Base-by-base conservation (phyloP, 306 rosid species). In the Lithocarpus polystachyus region DNA sequence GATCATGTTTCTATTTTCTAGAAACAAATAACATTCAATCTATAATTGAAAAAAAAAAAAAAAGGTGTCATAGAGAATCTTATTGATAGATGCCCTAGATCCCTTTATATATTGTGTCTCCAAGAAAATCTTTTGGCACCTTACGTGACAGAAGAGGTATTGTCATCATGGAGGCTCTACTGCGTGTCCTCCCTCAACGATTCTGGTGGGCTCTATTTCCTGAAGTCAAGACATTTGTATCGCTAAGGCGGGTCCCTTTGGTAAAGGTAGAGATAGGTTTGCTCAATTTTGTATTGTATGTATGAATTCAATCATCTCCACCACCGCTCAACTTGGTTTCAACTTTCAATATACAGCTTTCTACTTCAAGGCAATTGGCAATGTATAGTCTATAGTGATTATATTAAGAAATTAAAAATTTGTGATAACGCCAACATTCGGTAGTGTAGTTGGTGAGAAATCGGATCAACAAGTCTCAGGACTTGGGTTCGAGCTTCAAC, bases 141-240 rank as follows among this genome's bases (percentile, higher is more conserved):
- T 74, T 68, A 67, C 5, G 26, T 29, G 80, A 81, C 71, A 79
- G 80, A 73, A 73, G 62, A 20, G 57, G 26, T 71, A 75, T 56
- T 72, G 86, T 79, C 84, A 74, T 79, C 84, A 74, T 76, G 88
- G 76, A 74, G 71, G 76, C 77, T 79, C 75, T 72, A 76, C 67
- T 51, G 45, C 45, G 11, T 37, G 80, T 72, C 87, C 78, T 64
- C 20, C 20, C 40, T 77, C 78, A 55, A 61, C 54, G 56, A 67
- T 24, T 77, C 59, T 67, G 79, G 73, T 56, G 74, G 22, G 19
- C 70, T 59, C 45, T 53, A 52, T 80, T 78, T 77, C 68, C 80
- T 77, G 40, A 67, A 79, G 73, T 80, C 72, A 56, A 74, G 75
- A 73, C 78, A 69, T 84, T 79, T 74, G 81, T 75, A 72, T 79